Conservation (phyloP, 2,329 filamentous ascomycete genomes). For the Thielaviopsis euricoi region DNA sequence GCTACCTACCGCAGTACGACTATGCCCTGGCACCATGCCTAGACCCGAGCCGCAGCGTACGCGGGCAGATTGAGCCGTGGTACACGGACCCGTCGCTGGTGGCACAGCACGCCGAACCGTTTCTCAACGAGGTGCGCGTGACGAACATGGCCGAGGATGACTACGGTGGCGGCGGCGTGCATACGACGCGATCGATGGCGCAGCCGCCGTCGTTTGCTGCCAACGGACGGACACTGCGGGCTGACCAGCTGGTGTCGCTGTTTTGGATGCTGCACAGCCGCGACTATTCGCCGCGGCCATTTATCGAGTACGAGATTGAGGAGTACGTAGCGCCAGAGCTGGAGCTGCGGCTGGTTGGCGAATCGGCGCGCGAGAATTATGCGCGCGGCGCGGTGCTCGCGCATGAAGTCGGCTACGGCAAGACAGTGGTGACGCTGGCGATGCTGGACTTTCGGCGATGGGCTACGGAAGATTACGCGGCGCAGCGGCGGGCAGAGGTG, state of each 20-base stretch:
- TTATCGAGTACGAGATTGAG: constrained; percentile 23
- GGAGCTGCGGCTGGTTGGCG: constrained; percentile 20
- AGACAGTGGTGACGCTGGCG: constrained; percentile 25
- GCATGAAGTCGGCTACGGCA: constrained; percentile 29
- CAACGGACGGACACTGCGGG: constrained; percentile 11
- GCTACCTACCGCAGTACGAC: constrained; percentile 10
- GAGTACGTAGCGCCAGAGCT: constrained; percentile 21
- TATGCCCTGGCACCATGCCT: background rate
- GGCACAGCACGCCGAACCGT: background rate
- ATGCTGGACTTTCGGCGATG: constrained; percentile 19
- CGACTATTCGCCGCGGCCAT: constrained; percentile 15
- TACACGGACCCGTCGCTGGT: background rate
- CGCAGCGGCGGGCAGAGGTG: background rate
- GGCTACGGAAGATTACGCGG: constrained; percentile 13
- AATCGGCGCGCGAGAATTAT: constrained; percentile 16
- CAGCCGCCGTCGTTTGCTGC: constrained; percentile 13
- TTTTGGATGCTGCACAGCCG: constrained; percentile 16
- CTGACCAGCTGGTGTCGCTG: constrained; percentile 15
- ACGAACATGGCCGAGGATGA: background rate
- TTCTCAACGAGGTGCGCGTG: constrained; percentile 2
- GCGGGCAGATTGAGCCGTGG: constrained; percentile 1
- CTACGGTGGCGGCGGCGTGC: too few species aligned
- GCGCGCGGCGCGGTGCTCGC: constrained; percentile 25
- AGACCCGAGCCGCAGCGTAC: background rate
- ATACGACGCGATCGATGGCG: background rate